Percentiles rank a stretch among this genome's conserved stretches.
Evolutionary conservation across 176 grass and related monocot genomes (phyloP).

Genomic region (Carex pumila): DNA sequence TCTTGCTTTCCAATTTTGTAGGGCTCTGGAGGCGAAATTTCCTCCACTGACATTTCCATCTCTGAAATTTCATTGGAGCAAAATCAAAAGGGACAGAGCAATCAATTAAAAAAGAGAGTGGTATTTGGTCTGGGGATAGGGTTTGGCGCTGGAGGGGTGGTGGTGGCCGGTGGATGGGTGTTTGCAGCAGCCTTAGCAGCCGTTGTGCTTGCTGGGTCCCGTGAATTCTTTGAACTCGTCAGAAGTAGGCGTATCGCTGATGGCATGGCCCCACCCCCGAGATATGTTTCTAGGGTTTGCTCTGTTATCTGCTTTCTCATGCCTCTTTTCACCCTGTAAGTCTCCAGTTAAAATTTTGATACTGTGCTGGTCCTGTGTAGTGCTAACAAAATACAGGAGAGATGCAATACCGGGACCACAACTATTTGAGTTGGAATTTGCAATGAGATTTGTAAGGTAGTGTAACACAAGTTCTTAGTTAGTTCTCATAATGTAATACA

Average conservation of each 20-base stretch:
- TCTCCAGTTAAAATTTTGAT: not conserved
- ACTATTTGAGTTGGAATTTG: not conserved
- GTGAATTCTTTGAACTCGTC: constrained; percentile 86
- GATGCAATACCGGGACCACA: not conserved
- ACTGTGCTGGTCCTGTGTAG: not conserved
- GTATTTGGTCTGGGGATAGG: constrained; percentile 73
- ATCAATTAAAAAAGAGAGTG: constrained; percentile 57
- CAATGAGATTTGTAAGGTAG: not conserved
- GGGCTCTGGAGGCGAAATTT: not conserved
- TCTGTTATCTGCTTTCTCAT: constrained; percentile 65
- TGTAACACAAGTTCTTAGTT: not conserved
- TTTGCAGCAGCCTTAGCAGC: constrained; percentile 45
- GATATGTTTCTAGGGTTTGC: constrained; percentile 76
- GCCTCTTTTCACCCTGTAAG: constrained; percentile 80
- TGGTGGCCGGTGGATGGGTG: constrained; percentile 70
- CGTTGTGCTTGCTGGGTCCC: constrained; percentile 36
- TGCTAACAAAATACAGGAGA: not conserved
- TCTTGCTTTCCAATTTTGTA: not conserved
- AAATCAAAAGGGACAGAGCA: constrained; percentile 7
- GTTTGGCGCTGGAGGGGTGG: constrained; percentile 61
- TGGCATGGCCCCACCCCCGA: constrained; percentile 45
- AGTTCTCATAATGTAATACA: not conserved
- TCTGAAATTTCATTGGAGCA: not conserved
- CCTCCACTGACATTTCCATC: not conserved
- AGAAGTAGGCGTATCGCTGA: constrained; percentile 36